Base-by-base conservation (phyloP, 164 flowering plant species). In the Akebia trifoliata region DNA sequence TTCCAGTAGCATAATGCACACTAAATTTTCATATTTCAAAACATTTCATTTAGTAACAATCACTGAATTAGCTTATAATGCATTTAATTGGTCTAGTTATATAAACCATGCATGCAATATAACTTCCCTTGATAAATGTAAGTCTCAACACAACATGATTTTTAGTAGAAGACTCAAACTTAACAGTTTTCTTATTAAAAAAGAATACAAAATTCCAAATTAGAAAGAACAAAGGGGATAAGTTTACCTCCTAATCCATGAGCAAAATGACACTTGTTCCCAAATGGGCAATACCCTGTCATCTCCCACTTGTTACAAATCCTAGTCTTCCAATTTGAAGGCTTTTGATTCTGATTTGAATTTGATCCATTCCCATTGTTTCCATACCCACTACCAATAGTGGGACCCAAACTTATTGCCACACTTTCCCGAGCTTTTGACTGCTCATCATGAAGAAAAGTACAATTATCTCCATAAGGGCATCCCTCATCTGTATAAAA, bases 231-330 rank as follows among this genome's bases (percentile, higher is more conserved):
- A n/a, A 45, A 38, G 10, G 37, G 18, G 38, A 32, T 26, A 12
- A 25, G 25, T 26, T 34, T 85, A 93, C 99, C 99, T 76, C 77
- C 84, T 24, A 66, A 69, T 1, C 99, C 99, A 77, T 93, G 97
- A 65, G 99, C 99, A 66, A 93, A 93, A 80, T 93, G 96, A 69
- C 99, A 93, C 73, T 93, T 93, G 81, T 62, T 83, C 38, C 99
- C 99, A 56, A 93, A 93, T 2, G 99, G 99, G 62, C 99, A 93
- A 63, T 84, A 84, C 50, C 99, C 99, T 9, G 99, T 93, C 54
- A 73, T 70, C 75, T 93, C 99, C 99, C 99, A 93, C 77, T 93
- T 93, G 64, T 93, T 93, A 64, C 99, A 93, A 54, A 93, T 87
- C 79, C 97, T 83, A 4, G 99, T 93, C 61, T 93, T 93, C 99